Conservation (phyloP, 768 basidiomycete species). For the Lactarius pseudohatsudake region DNA sequence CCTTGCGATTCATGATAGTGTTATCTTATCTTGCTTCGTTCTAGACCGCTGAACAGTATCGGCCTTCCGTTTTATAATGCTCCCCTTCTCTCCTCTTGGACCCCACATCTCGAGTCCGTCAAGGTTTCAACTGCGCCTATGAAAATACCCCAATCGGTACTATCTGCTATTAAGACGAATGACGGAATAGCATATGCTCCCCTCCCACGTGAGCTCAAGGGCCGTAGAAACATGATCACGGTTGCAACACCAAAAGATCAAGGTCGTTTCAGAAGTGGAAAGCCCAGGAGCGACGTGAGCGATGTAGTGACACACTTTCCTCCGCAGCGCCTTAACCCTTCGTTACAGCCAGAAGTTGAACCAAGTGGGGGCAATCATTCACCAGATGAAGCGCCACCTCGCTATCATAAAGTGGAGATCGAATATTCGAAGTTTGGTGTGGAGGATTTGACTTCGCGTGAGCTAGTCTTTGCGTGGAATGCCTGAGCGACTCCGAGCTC, state of each 20-base stretch:
- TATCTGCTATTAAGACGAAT: conserved; percentile 77
- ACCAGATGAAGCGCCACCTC: conserved; percentile 65
- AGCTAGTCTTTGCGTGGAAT: conserved; percentile 27
- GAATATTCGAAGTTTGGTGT: conserved; percentile 98
- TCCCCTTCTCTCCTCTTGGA: conserved; percentile 68
- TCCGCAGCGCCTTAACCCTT: conserved; percentile 4
- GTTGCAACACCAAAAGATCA: conserved; percentile 52
- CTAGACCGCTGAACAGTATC: conserved; percentile 82
- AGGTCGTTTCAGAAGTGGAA: conserved; percentile 86
- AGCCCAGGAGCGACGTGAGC: conserved; percentile 50
- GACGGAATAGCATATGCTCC: conserved; percentile 90
- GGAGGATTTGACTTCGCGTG: conserved; percentile 99
- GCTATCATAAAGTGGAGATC: conserved; percentile 93
- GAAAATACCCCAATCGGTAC: conserved; percentile 77
- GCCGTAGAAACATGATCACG: conserved; percentile 74
- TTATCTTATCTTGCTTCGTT: background rate
- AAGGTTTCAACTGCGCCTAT: conserved; percentile 62
- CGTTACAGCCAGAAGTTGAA: conserved; percentile 50
- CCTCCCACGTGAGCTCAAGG: conserved; percentile 81
- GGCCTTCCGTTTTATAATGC: conserved; percentile 84
- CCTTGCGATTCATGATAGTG: background rate
- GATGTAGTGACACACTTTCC: conserved; percentile 7
- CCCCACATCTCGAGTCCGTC: conserved; percentile 53
- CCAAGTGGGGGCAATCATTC: conserved; percentile 50
- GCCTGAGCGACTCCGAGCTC: background rate